Evolutionary conservation across 495 filamentous ascomycete species (phyloP), one percentile per base, ranked within the genome.

Genomic region (Cudoniella acicularis): DNA sequence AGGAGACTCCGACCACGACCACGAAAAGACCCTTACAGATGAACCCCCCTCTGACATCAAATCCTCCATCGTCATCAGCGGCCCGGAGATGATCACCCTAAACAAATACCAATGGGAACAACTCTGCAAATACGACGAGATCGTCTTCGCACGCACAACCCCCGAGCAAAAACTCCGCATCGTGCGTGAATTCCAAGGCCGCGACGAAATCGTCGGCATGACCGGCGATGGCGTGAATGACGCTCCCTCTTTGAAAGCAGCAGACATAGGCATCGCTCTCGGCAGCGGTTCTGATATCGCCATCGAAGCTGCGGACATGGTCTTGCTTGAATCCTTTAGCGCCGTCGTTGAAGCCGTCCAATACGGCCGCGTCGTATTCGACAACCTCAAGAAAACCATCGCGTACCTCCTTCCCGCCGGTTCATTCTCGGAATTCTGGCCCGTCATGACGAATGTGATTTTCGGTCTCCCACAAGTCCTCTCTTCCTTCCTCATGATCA

Each of bases 91-190:
- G 8, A 77, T 85, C 0, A 74, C 72, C 0, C 70, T 89, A 4
- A 82, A 77, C 22, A 70, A 80, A 2, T 64, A 77, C 13, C 77
- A 87, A 43, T 88, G 84, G 85, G 73, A 80, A 23, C 69, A 71
- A 21, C 65, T 88, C 9, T 82, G 77, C 43, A 65, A 70, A 16
- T 88, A 87, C 54, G 68, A 79, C 13, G 84, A 86, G 56, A 82
- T 87, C 30, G 83, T 88, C 36, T 89, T 89, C 64, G 81, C 86
- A 9, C 77, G 86, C 0, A 90, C 87, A 2, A 90, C 85, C 0
- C 86, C 87, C 0, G 88, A 91, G 62, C 88, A 91, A 58, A 91
- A 91, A 61, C 76, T 90, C 1, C 81, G 85, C 20, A 90, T 91
- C 56, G 86, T 92, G 13, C 78, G 78, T 22, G 85, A 88, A 56